Evolutionary conservation across 2,329 filamentous ascomycete species (phyloP).

Genomic region (Beauveria medogensis): DNA sequence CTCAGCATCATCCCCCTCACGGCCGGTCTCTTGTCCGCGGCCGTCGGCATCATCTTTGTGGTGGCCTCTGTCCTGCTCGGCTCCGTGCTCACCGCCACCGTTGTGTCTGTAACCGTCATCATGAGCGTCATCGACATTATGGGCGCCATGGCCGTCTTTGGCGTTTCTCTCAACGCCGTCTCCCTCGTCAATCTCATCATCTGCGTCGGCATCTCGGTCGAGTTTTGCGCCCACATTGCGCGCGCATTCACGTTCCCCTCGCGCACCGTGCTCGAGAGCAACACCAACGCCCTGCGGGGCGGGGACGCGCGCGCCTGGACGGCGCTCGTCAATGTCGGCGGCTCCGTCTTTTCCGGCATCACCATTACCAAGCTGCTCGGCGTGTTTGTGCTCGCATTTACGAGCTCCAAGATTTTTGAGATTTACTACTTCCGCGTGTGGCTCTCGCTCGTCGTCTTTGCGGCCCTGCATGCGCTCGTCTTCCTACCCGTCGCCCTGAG

Average conservation of each 20-base stretch:
- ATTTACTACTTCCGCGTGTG: conserved; percentile 98
- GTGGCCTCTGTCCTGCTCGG: conserved; percentile 77
- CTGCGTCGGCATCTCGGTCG: conserved; percentile 90
- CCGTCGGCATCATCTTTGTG: conserved; percentile 75
- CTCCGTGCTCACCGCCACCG: conserved; percentile 68
- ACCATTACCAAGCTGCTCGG: conserved; percentile 92
- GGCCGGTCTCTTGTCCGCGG: conserved; percentile 69
- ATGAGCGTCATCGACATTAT: conserved; percentile 96
- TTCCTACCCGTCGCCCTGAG: conserved; percentile 88
- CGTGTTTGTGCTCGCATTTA: conserved; percentile 87
- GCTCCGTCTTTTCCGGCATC: conserved; percentile 91
- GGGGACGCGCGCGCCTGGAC: conserved; percentile 86
- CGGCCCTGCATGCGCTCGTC: conserved; percentile 78
- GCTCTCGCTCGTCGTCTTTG: conserved; percentile 85
- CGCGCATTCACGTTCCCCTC: conserved; percentile 93
- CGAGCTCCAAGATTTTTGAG: conserved; percentile 96
- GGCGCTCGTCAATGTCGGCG: conserved; percentile 87
- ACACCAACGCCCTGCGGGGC: conserved; percentile 68
- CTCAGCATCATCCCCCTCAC: conserved; percentile 75
- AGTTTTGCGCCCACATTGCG: conserved; percentile 96
- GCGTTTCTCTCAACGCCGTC: conserved; percentile 88
- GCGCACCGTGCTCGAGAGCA: conserved; percentile 66
- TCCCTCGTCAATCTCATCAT: conserved; percentile 95
- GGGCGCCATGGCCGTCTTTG: conserved; percentile 83
- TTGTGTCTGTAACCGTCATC: conserved; percentile 77